These are phyloP conservation scores for Blastocladiella emersonii DNA, from an alignment of 371 early-diverging fungal species.

Conservation along the genomic window DNA sequence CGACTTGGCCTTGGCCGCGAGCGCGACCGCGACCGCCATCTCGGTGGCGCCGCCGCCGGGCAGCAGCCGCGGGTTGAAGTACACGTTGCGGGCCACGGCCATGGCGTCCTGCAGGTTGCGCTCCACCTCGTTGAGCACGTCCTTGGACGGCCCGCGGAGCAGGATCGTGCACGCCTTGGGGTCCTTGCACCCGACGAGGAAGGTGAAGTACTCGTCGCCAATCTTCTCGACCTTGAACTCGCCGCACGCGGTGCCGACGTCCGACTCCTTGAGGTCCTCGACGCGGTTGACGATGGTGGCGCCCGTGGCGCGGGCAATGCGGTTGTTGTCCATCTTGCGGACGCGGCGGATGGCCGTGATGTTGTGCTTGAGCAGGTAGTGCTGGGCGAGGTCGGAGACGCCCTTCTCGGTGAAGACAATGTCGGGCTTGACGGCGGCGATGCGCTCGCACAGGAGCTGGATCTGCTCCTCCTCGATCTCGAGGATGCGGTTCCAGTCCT, in stretches of 20 bases:
- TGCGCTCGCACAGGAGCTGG: constrained; percentile 89
- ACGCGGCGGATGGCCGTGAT: constrained; percentile 98
- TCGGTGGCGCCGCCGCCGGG: constrained; percentile 99
- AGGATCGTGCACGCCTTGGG: constrained; percentile 99
- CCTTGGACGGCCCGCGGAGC: constrained; percentile 96
- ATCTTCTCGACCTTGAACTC: constrained; percentile 95
- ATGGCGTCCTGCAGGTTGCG: constrained; percentile 99
- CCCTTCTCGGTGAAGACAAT: constrained; percentile 99
- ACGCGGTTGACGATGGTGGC: constrained; percentile 95
- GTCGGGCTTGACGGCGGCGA: constrained; percentile 94
- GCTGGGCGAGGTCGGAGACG: constrained; percentile 90
- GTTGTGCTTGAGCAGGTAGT: constrained; percentile 92
- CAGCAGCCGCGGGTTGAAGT: constrained; percentile 80
- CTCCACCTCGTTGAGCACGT: constrained; percentile 97
- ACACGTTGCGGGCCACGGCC: constrained; percentile 96
- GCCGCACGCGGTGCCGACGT: constrained; percentile 92
- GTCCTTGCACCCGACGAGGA: constrained; percentile 84
- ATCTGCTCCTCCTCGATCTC: constrained; percentile 99
- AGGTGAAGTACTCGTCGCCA: constrained; percentile 97
- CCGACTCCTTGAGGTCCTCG: constrained; percentile 89
- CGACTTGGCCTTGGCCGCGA: constrained; percentile 78
- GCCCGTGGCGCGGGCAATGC: constrained; percentile 96
- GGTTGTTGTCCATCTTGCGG: constrained; percentile 97
- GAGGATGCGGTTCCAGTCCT: constrained; percentile 92
- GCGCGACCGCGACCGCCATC: constrained; percentile 87